phyloP scores from a whole-genome alignment of 1,284 basidiomycete species.

The Pseudozyma flocculosa region DNA sequence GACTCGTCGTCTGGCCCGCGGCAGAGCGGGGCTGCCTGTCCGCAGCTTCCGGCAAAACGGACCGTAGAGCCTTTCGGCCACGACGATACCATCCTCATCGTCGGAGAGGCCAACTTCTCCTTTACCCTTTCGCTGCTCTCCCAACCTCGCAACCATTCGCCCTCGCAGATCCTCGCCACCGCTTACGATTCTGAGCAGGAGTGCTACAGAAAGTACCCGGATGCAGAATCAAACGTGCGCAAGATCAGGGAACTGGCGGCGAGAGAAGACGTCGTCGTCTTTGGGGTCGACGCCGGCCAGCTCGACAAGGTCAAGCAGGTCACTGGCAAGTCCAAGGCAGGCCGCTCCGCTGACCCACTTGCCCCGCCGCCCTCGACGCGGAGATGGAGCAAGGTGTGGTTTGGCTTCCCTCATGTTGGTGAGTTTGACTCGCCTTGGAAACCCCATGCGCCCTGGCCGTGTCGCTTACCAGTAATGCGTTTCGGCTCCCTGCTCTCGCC shows the following conservation, averaged over 20 bases:
- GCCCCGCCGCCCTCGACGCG: slow-evolving; percentile 1
- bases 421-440: slow-evolving; percentile 12
- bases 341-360: neutral
- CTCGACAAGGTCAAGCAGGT: slow-evolving; percentile 66
- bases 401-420: slow-evolving; percentile 98
- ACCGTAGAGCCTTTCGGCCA: slow-evolving; percentile 68
- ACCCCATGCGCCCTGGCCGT: no score
- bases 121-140: slow-evolving; percentile 75
- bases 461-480: no score
- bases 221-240: slow-evolving; percentile 68
- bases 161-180: slow-evolving; percentile 77
- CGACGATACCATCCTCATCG: slow-evolving; percentile 77
- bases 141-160: slow-evolving; percentile 60
- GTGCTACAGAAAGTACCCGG: slow-evolving; percentile 82
- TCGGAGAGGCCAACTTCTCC: slow-evolving; percentile 92
- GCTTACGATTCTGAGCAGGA: slow-evolving; percentile 78
- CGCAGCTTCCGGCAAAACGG: no score
- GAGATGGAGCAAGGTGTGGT: slow-evolving; percentile 78
- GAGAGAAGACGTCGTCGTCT: slow-evolving; percentile 72
- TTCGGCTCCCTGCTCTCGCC: no score
- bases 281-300: slow-evolving; percentile 79
- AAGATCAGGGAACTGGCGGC: slow-evolving; percentile 37
- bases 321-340: slow-evolving; percentile 34
- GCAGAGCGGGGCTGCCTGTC: no score
- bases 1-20: no score